Base-by-base conservation (phyloP, 306 rosid genomes). In the Gastrolobium villosum region DNA sequence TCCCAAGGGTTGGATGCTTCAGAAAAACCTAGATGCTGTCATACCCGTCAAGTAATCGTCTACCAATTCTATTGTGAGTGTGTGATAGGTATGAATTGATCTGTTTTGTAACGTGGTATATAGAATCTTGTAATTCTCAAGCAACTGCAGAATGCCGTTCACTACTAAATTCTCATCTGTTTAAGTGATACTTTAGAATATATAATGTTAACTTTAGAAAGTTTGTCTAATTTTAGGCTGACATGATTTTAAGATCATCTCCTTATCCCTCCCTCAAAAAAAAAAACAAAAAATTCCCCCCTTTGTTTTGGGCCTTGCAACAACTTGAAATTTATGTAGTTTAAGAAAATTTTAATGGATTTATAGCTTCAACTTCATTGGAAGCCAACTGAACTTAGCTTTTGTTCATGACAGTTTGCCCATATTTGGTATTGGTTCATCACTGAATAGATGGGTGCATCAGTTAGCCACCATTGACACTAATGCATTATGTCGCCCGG, bases 1-100 rank as follows among this genome's bases (percentile, higher is more conserved):
- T 87, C 98, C 98, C 4, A 87, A 71, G 69, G 98, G 93, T 72
- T 96, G 99, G 99, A 80, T 87, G 77, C 92, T 96, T 74, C 86
- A 76, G 83, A 89, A 85, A 85, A 93, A 90, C 80, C 92, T 96
- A 57, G 98, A 90, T 64, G 85, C 78, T 15, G 85, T 86, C 78
- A 75, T 88, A 60, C 94, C 94, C 67, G 70, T 88, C 78, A 59
- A 88, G 77, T 86, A 91, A 88, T 79, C 75, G 48, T 62, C 46
- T 70, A 45, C 60, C 52, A 71, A 66, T 76, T 81, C 80, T 76
- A 75, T 80, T 82, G 84, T 78, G 86, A 69, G 86, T 77, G 69
- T 82, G 74, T 80, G 86, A 82, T 81, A 84, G 99, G 99, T 94
- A 87, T 74, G 71, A 20, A 20, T 20, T 20, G 26, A 80, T 72